Evolutionary conservation across 768 basidiomycete genomes (phyloP).

Genomic region (Tricholoma sp.): DNA sequence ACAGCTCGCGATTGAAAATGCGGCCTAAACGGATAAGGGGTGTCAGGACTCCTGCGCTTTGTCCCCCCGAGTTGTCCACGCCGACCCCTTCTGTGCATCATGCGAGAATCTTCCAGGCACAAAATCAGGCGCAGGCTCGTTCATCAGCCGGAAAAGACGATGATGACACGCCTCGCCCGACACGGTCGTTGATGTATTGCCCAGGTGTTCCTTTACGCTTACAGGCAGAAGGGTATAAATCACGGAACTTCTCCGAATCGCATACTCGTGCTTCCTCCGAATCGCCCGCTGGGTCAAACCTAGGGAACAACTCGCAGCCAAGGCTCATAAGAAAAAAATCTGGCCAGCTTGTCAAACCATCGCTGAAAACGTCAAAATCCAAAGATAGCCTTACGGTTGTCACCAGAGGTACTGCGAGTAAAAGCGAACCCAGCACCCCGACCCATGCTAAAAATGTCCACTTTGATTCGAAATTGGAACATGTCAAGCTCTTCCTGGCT

Average conservation of each 20-base stretch:
- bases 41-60: slow-evolving; percentile 17
- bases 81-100: slow-evolving; percentile 32
- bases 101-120: slow-evolving; percentile 10
- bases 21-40: slow-evolving; percentile 33
- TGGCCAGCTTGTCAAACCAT: slow-evolving; percentile 88
- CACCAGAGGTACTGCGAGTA: slow-evolving; percentile 41
- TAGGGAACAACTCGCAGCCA: slow-evolving; percentile 26
- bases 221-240: slow-evolving; percentile 18
- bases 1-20: slow-evolving; percentile 28
- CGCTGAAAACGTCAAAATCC: slow-evolving; percentile 69
- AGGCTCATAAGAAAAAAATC: slow-evolving; percentile 84
- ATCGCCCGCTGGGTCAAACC: slow-evolving; percentile 16
- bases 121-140: slow-evolving; percentile 4
- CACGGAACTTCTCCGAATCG: slow-evolving; percentile 27
- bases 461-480: slow-evolving; percentile 88
- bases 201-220: slow-evolving; percentile 35
- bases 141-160: slow-evolving; percentile 6
- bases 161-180: slow-evolving; percentile 25
- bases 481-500: slow-evolving; percentile 90
- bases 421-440: slow-evolving; percentile 82
- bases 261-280: slow-evolving; percentile 21
- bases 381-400: slow-evolving; percentile 48
- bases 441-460: slow-evolving; percentile 80
- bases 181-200: slow-evolving; percentile 31
- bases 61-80: slow-evolving; percentile 37